Base-by-base conservation (phyloP, 2,329 filamentous ascomycete species). In the Podosphaera aphanis region DNA sequence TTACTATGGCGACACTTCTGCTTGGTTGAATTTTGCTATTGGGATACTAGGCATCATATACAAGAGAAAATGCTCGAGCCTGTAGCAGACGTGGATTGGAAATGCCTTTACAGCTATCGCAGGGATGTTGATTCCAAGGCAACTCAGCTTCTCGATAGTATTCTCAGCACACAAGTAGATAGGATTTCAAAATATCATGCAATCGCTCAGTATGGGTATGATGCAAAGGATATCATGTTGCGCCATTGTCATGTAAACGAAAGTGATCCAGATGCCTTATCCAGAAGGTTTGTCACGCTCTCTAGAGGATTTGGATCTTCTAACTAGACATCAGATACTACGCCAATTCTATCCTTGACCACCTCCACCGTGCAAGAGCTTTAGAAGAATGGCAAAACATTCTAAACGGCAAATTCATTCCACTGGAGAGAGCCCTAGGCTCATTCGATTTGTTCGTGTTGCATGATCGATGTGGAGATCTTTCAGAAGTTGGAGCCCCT, bases 371-470 rank as follows among this genome's bases (percentile, higher is more conserved):
- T 50, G 73, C 74, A 50, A 71, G 81, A 47, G 88, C 85, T 6
- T 69, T 95, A 46, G 69, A 77, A 37, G 73, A 83, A 57, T 95
- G 86, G 88, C 65, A 64, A 20, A 33, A 16, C 21, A 40, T 40
- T 21, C 27, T 40, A 4, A 16, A 39, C 15, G 21, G 68, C 5
- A 66, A 70, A 45, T 61, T 65, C 46, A 64, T 75, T 19, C 60
- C 72, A 6, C 66, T 93, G 18, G 86, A 93, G 58, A 70, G 72
- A 47, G 79, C 79, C 1, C 64, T 95, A 15, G 80, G 77, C 18
- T 80, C 79, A 13, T 93, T 92, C 59, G 90, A 95, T 60, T 71
- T 95, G 62, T 95, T 95, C 61, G 74, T 93, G 40, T 65, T 88
- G 23, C 74, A 79, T 51, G 78, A 79, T 46, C 70, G 74, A 16